Evolutionary conservation across 352 stramenopile genomes (phyloP).

Genomic region (Pythium sukuiense): DNA sequence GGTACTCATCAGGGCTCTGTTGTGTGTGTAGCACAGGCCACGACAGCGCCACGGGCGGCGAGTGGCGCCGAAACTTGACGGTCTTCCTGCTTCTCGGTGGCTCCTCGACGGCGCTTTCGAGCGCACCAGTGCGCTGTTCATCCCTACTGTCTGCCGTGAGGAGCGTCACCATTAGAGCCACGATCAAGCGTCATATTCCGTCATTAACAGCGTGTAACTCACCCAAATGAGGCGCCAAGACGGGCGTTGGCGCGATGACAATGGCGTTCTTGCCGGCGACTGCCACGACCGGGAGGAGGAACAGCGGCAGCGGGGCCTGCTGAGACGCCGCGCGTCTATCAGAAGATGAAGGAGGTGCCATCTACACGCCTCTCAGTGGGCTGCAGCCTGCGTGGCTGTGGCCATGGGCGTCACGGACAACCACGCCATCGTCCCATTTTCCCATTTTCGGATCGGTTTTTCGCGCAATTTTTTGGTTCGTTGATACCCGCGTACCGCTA

Average conservation of each 20-base stretch:
- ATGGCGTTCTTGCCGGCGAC: not conserved
- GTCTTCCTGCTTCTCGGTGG: not conserved
- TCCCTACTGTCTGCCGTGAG: not conserved
- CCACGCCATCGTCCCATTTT: not conserved
- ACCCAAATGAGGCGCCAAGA: not conserved
- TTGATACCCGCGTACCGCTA: not conserved
- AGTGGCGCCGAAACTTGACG: not conserved
- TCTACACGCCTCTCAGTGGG: not conserved
- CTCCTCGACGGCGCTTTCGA: not conserved
- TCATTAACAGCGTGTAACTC: not conserved
- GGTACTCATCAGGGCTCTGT: not conserved
- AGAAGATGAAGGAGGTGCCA: not conserved
- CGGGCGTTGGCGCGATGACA: slow-evolving; percentile 14
- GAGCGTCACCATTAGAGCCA: too few species aligned
- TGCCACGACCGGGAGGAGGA: slow-evolving; percentile 14
- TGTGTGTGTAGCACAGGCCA: not conserved
- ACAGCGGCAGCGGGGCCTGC: not conserved
- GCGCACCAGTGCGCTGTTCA: not conserved
- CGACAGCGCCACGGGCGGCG: not conserved
- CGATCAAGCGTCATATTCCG: too few species aligned
- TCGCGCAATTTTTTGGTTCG: not conserved
- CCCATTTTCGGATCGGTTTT: slow-evolving; percentile 14
- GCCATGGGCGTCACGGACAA: not conserved
- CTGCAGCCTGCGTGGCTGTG: not conserved
- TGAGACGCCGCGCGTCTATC: not conserved